A percentile compares a stretch with the other conserved stretches of the same genome.
phyloP scores from a whole-genome alignment of 2,329 filamentous ascomycete species.

The Raffaelea arxii region DNA sequence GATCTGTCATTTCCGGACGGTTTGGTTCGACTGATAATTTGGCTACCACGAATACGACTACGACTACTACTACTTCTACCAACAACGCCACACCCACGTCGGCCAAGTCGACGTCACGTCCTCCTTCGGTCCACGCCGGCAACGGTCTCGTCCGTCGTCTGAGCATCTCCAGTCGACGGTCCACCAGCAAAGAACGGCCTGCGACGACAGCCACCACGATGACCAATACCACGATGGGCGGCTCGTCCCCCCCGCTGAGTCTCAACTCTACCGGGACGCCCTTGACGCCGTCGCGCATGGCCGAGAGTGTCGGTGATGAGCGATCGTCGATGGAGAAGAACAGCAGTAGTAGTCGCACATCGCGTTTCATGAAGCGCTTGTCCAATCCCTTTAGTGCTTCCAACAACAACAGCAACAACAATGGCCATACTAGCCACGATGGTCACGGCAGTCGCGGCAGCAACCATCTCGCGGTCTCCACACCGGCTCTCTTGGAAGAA shows the following conservation, averaged over 20 bases:
- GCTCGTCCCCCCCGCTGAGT: slow-evolving; percentile 12
- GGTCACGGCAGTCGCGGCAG: slow-evolving; percentile 36
- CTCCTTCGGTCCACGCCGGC: slow-evolving; percentile 35
- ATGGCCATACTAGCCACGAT: too few species aligned
- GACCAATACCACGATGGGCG: too few species aligned
- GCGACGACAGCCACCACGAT: too few species aligned
- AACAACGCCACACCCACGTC: slow-evolving; percentile 17
- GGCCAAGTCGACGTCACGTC: slow-evolving; percentile 36
- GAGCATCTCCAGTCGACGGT: slow-evolving; percentile 55
- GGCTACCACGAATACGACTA: slow-evolving; percentile 9
- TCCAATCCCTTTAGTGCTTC: too few species aligned
- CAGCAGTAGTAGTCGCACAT: slow-evolving; percentile 34
- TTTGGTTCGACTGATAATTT: slow-evolving; percentile 36
- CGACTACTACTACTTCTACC: neutral
- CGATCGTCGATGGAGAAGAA: slow-evolving; percentile 29
- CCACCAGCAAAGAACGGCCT: slow-evolving; percentile 37
- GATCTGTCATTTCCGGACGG: slow-evolving; percentile 34
- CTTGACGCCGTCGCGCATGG: slow-evolving; percentile 30
- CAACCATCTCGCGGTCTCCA: slow-evolving; percentile 33
- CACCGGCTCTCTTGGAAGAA: slow-evolving; percentile 43
- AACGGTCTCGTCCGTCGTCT: slow-evolving; percentile 47
- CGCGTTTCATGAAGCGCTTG: slow-evolving; percentile 49
- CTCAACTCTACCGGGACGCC: too few species aligned
- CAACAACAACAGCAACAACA: too few species aligned
- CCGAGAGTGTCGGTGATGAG: slow-evolving; percentile 39